Evolutionary conservation across 2,329 filamentous ascomycete genomes (phyloP).

Genomic region (Fonsecaea pedrosoi): DNA sequence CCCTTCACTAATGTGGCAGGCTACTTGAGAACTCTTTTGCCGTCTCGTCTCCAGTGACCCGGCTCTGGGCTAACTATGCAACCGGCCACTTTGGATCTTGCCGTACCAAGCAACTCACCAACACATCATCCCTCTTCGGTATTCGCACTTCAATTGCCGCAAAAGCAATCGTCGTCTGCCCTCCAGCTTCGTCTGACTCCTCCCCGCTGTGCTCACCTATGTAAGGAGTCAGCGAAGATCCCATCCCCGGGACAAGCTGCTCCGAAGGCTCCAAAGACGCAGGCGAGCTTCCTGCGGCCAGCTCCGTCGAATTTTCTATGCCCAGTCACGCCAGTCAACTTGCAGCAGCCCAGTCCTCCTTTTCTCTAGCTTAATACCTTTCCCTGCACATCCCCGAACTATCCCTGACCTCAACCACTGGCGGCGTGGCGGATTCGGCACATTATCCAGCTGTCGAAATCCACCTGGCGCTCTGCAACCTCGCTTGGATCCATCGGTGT

Average conservation of each 20-base stretch:
- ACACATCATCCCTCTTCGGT: neutral
- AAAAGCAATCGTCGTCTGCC: neutral
- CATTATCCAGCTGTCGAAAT: slow-evolving; percentile 7
- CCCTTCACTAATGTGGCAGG: neutral
- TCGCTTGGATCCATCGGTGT: slow-evolving; percentile 22
- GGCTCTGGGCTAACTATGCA: neutral
- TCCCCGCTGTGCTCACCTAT: neutral
- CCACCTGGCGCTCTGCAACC: slow-evolving; percentile 12
- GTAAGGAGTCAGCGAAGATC: neutral
- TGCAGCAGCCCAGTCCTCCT: slow-evolving; percentile 9
- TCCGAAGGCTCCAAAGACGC: neutral
- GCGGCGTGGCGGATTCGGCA: slow-evolving; percentile 13
- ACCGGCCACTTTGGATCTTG: neutral
- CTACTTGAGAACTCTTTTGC: slow-evolving; percentile 3
- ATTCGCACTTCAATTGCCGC: neutral
- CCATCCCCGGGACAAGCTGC: neutral
- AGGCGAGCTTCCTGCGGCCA: neutral
- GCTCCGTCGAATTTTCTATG: slow-evolving; percentile 4
- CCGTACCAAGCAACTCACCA: neutral
- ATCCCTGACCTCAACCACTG: slow-evolving; percentile 1
- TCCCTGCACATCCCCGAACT: slow-evolving; percentile 9
- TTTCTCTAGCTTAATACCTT: neutral
- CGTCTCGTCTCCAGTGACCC: neutral
- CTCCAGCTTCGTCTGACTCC: neutral
- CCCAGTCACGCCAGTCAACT: neutral